Evolutionary conservation across 2,329 filamentous ascomycete species (phyloP).

Genomic region (Colletotrichum endophyticum): DNA sequence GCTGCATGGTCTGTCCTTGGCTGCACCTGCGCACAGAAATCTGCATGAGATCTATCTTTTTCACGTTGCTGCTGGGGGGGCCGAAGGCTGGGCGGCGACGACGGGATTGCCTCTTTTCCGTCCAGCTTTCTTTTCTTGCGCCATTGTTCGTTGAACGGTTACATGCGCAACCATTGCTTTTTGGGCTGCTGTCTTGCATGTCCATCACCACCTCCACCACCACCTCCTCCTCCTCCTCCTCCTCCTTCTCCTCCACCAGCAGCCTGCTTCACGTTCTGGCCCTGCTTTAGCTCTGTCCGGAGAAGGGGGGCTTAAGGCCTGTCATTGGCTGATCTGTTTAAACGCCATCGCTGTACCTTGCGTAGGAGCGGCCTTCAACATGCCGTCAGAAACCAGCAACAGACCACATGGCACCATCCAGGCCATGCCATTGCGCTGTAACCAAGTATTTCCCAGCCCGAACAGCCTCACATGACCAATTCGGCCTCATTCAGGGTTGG

Average conservation of each 20-base stretch:
- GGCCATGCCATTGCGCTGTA: not conserved
- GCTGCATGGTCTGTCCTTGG: not conserved
- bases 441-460: not conserved
- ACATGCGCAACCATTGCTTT: not conserved
- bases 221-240: no score
- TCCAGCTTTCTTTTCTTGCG: not conserved
- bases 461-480: not conserved
- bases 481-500: not conserved
- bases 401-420: conserved; percentile 23
- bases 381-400: not conserved
- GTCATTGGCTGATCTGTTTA: not conserved
- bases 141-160: not conserved
- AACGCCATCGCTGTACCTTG: not conserved
- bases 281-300: not conserved
- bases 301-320: not conserved
- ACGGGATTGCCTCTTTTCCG: not conserved
- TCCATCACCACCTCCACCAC: no score
- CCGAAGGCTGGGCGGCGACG: no score
- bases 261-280: not conserved
- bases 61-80: not conserved
- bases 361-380: not conserved
- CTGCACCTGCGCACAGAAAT: not conserved
- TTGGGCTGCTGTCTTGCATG: no score
- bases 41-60: not conserved
- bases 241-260: no score